Evolutionary conservation across 2,329 filamentous ascomycete species (phyloP).

Genomic region (Whalleya microplaca): DNA sequence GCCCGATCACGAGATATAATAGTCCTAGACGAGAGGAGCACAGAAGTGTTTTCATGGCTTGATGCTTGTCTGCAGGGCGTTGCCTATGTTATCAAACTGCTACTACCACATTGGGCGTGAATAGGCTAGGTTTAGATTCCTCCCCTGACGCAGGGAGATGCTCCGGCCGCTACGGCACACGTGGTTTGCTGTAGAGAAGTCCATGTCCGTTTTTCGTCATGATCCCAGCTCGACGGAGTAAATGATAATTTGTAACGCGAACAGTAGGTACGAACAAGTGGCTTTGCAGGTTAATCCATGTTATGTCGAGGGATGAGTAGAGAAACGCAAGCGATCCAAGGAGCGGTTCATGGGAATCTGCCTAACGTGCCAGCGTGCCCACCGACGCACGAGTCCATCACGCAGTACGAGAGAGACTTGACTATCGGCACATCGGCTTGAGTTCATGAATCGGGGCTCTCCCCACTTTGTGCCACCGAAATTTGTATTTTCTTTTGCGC

Average conservation of each 20-base stretch:
- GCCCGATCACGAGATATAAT: neutral
- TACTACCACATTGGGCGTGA: slow-evolving; percentile 3
- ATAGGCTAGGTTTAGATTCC: slow-evolving; percentile 10
- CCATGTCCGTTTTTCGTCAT: slow-evolving; percentile 12
- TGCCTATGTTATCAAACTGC: slow-evolving; percentile 3
- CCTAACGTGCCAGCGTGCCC: neutral
- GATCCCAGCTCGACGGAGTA: slow-evolving; percentile 1
- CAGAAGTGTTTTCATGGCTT: slow-evolving; percentile 17
- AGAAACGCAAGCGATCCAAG: neutral
- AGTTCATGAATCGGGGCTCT: neutral
- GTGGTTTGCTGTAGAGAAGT: slow-evolving; percentile 9
- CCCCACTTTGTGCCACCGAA: neutral
- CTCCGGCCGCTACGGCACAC: slow-evolving; percentile 14
- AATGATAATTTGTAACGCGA: slow-evolving; percentile 15
- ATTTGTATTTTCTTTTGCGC: neutral
- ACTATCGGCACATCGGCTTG: neutral
- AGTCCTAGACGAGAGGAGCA: slow-evolving; percentile 11
- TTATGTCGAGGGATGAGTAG: neutral
- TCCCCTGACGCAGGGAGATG: slow-evolving; percentile 21
- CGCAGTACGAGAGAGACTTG: neutral
- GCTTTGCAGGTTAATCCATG: neutral
- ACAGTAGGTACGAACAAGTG: slow-evolving; percentile 10
- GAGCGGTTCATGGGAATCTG: neutral
- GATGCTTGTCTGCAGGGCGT: slow-evolving; percentile 3
- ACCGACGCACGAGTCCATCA: no score